Base-by-base conservation (phyloP, 805 yeast species). In the Komagataella ulmi region DNA sequence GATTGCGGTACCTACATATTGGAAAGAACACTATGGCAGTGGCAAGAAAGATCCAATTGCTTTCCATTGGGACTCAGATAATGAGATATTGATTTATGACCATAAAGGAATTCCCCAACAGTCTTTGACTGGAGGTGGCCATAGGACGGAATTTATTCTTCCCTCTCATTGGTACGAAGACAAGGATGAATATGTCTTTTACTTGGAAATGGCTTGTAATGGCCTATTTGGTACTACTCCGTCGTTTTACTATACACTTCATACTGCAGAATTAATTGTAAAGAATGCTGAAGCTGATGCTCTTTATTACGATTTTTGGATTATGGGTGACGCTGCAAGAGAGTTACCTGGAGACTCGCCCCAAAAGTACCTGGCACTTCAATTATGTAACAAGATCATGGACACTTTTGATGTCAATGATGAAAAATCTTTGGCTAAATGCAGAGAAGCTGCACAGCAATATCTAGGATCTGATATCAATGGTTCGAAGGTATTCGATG, bases 191-290 rank as follows among this genome's bases (percentile, higher is more conserved):
- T 86, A 85, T 61, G 63, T 64, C 2, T 88, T 90, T 58, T 93
- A 86, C 65, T 69, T 93, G 52, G 99, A 91, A 65, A 82, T 88
- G 61, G 86, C 93, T 10, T 91, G 97, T 64, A 93, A 91, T 68
- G 95, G 96, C 17, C 91, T 91, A 93, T 88, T 85, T 64, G 77
- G 80, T 55, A 84, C 85, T 47, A 65, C 70, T 46, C 80, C 81
- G 14, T 76, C 77, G 36, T 73, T 87, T 53, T 81, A 75, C 64
- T 93, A 90, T 66, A 66, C 75, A 24, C 71, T 93, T 53, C 69
- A 70, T 54, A 69, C 68, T 46, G 93, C 93, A 12, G 97, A 90
- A 63, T 69, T 91, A 55, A 83, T 87, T 14, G 77, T 85, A 55
- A 96, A 96, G 17, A 85, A 88, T 59, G 61, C 81, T 57, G 84